phyloP scores from a whole-genome alignment of 2,329 filamentous ascomycete species.

The Fusarium sp. region DNA sequence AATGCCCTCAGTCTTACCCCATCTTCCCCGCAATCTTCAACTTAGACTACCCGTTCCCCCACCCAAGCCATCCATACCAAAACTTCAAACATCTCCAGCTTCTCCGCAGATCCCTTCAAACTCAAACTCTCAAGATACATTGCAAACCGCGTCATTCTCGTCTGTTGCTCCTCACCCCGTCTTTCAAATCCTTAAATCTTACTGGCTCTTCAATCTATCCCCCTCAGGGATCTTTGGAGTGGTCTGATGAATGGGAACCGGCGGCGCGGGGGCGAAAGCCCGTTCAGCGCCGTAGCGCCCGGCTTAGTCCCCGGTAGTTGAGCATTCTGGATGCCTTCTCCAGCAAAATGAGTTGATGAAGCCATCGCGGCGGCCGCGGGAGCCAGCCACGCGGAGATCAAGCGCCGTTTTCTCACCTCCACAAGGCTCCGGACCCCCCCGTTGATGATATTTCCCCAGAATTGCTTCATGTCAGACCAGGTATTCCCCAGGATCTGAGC shows the following conservation, averaged over 20 bases:
- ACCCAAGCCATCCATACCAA: constrained; percentile 20
- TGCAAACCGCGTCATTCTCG: constrained; percentile 13
- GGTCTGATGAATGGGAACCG: constrained; percentile 10
- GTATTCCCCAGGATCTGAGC: neutral
- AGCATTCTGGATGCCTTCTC: neutral
- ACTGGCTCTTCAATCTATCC: neutral
- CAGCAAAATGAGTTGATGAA: neutral
- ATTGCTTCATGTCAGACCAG: neutral
- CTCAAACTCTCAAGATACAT: neutral
- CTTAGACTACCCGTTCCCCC: constrained; percentile 34
- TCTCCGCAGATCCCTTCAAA: constrained; percentile 9
- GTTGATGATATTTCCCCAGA: neutral
- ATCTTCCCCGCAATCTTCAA: constrained; percentile 35
- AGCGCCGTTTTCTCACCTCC: neutral
- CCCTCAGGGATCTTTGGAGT: constrained; percentile 4
- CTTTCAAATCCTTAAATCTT: neutral
- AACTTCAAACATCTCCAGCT: neutral
- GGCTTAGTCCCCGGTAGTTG: constrained; percentile 2
- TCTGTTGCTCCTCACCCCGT: neutral
- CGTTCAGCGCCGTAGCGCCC: constrained; percentile 6
- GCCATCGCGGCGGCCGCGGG: neutral
- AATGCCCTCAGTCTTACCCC: constrained; percentile 14
- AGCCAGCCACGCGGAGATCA: constrained; percentile 7
- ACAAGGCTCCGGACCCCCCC: neutral
- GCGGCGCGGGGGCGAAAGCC: constrained; percentile 28